Conservation (phyloP, 2,329 filamentous ascomycete genomes). For the Paracoccidioides brasiliensis region DNA sequence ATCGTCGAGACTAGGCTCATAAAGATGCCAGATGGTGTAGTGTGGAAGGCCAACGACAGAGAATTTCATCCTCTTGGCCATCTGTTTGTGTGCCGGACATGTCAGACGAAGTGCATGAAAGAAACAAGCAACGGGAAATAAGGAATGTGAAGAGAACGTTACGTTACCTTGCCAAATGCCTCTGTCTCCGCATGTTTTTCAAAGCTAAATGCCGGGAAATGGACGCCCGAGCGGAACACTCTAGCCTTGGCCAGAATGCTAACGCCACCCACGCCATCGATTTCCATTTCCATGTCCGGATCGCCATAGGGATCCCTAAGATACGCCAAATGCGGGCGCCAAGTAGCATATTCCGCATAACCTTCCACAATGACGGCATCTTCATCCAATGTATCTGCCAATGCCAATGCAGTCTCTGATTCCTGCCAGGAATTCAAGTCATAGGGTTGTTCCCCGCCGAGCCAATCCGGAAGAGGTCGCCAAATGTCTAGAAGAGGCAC, state of each 20-base stretch:
- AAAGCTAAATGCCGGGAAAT: constrained; percentile 97
- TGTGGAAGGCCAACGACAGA: constrained; percentile 92
- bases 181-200: constrained; percentile 98
- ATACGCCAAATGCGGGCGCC: constrained; percentile 93
- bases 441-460: constrained; percentile 95
- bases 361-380: constrained; percentile 98
- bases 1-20: constrained; percentile 97
- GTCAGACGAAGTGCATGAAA: constrained; percentile 10
- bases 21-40: constrained; percentile 98
- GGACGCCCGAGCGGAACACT: constrained; percentile 87
- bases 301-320: constrained; percentile 93
- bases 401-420: constrained; percentile 84
- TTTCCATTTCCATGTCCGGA: constrained; percentile 99
- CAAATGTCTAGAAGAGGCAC: constrained; percentile 60
- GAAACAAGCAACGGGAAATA: constrained; percentile 6
- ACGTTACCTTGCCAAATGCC: constrained; percentile 84
- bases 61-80: constrained; percentile 92
- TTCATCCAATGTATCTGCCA: constrained; percentile 91
- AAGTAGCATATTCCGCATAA: constrained; percentile 97
- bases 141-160: not conserved
- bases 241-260: constrained; percentile 93
- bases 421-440: constrained; percentile 99
- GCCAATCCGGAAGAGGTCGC: constrained; percentile 97
- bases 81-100: constrained; percentile 41
- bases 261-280: constrained; percentile 93